Evolutionary conservation across 1,139 yeast genomes (phyloP), one percentile per base, ranked within the genome.

Genomic region (Arxiozyma slooffiae): DNA sequence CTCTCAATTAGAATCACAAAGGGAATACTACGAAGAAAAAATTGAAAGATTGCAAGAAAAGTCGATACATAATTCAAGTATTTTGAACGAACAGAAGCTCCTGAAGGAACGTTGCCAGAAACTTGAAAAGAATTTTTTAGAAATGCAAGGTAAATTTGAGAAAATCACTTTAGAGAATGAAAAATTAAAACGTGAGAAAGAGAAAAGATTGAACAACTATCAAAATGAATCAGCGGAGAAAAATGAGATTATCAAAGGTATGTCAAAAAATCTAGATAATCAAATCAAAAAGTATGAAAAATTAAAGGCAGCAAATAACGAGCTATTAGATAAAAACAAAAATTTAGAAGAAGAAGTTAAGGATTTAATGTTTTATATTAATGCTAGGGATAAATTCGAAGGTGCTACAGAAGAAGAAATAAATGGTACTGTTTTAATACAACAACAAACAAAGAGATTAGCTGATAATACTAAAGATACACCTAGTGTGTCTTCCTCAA

Each of bases 1-100:
- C 2, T 80, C 90, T 5, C 97, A 89, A 61, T 69, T 89, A 49
- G 95, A 89, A 48, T 83, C 94, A n/a, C 97, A 89, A 66, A 72
- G 96, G 49, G 92, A 85, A 55, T 86, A 83, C 66, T 89, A 85
- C 62, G 96, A 88, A 61, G 71, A 73, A 11, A 74, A 81, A 52
- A 59, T 85, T 30, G 66, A 71, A 20, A 9, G 26, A n/a, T 41
- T 41, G 3, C 43, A 41, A n/a, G 76, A 75, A 44, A 67, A 70
- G 16, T 44, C 45, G 18, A 26, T 34, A 30, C 11, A 24, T 6
- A 20, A 34, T 8, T n/a, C 30, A 34, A 4, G n/a, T 30, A 30
- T 30, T 30, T 11, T 16, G 36, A 30, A 30, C 36, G 36, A 30
- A 11, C 36, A 30, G 14, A 30, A 17, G 14, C n/a, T 60, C 57